A percentile compares a stretch with the other conserved stretches of the same genome.
Conservation (phyloP, 225 moss, liverwort and hornwort species). For the Sphagnum tenellum region DNA sequence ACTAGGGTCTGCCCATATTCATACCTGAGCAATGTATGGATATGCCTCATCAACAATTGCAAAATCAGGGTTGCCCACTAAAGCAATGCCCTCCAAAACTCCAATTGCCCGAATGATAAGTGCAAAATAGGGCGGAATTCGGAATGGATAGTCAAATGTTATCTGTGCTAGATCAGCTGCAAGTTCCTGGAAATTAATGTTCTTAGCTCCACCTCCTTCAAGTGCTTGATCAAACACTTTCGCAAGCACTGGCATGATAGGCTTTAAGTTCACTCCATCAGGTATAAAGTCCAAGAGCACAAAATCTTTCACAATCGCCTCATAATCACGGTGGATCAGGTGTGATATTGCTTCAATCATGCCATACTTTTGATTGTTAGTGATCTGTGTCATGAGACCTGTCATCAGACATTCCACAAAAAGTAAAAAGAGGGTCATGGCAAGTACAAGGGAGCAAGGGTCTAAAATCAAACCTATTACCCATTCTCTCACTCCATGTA, state of each 20-base stretch:
- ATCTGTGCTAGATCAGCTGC: constrained; percentile 97
- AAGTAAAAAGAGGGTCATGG: not conserved
- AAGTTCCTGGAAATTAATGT: constrained; percentile 96
- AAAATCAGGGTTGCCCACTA: constrained; percentile 93
- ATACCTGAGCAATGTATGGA: constrained; percentile 95
- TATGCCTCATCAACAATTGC: constrained; percentile 99
- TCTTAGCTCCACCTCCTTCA: constrained; percentile 98
- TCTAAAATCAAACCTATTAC: not conserved
- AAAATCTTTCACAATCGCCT: constrained; percentile 96
- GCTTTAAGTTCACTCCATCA: constrained; percentile 79
- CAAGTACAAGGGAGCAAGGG: not conserved
- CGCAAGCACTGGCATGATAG: constrained; percentile 96
- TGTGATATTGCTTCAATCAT: constrained; percentile 99
- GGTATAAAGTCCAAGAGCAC: constrained; percentile 90
- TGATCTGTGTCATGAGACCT: constrained; percentile 99
- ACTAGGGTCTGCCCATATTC: too few relatives aligned
- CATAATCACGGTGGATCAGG: constrained; percentile 93
- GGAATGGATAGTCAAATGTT: constrained; percentile 97
- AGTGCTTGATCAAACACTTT: constrained; percentile 98
- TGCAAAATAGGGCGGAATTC: constrained; percentile 97
- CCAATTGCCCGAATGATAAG: constrained; percentile 96
- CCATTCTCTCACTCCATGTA: too few relatives aligned
- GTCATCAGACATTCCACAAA: constrained; percentile 3
- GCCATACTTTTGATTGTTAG: constrained; percentile 95
- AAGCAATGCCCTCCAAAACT: constrained; percentile 92